Evolutionary conservation across 1,139 yeast genomes (phyloP), one percentile per base, ranked within the genome.

Genomic region (Kodamaea anthophila): DNA sequence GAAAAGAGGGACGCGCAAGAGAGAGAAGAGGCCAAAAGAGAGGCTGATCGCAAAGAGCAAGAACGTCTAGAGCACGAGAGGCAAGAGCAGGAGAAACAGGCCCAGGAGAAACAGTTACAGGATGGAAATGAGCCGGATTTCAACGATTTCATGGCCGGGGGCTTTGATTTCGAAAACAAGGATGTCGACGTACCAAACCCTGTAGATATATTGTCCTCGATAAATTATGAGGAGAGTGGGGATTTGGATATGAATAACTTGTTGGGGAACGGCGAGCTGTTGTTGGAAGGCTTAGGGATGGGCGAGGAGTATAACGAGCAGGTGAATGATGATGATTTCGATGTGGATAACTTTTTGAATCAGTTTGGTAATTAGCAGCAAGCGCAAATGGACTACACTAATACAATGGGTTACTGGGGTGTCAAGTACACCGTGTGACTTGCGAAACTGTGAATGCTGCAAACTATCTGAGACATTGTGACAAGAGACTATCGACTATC

Each of bases 301-400:
- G 45, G 65, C 21, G 71, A 65, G 32, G 63, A 53, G 29, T 62
- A 58, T 4, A 47, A 43, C 21, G 60, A 53, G 21, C 51, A 40
- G n/a, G 58, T 52, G 13, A 60, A 55, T 19, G 56, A 44, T 23
- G 62, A 55, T 25, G 72, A 65, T 38, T 66, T 66, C 43, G 72
- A 66, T 39, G 72, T 66, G 24, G 73, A 66, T 36, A 64, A 56
- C 39, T 66, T 66, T 41, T 55, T 66, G 40, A 65, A 64, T 40
- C 72, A 66, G 41, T 65, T 65, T 44, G 70, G 70, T 13, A 29
- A 22, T 29, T 29, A 24, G 12, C 9, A 21, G 23, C 10, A 23
- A n/a, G 9, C n/a, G n/a, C n/a, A n/a, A n/a, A n/a, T n/a, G n/a
- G n/a, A n/a, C n/a, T n/a, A n/a, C n/a, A n/a, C n/a, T n/a, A n/a